phyloP scores from a whole-genome alignment of 2,329 filamentous ascomycete species.

The Passalora sequoiae region DNA sequence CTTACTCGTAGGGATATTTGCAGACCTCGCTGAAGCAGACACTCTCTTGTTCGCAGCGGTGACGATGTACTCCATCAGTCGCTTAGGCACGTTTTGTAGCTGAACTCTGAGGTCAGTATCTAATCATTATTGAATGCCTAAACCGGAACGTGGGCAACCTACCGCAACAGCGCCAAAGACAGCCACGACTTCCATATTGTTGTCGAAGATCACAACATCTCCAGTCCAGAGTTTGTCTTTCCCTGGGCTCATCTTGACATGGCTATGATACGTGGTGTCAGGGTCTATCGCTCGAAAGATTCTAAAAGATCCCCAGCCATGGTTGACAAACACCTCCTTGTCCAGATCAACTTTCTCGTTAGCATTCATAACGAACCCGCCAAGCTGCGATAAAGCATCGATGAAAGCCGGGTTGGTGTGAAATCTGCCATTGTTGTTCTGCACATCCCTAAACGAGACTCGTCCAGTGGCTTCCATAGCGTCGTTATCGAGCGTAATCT shows the following conservation, averaged over 20 bases:
- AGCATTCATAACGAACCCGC: constrained; percentile 19
- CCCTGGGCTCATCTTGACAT: constrained; percentile 5
- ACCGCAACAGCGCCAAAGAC: no score
- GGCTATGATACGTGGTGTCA: constrained; percentile 2
- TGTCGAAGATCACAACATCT: constrained; percentile 7
- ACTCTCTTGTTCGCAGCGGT: no score
- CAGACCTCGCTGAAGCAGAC: not conserved
- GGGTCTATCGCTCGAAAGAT: constrained; percentile 2
- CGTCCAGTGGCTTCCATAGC: constrained; percentile 3
- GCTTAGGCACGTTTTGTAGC: no score
- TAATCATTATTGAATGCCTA: no score
- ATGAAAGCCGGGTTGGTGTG: constrained; percentile 26
- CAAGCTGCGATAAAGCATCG: constrained; percentile 36
- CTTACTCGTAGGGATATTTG: not conserved
- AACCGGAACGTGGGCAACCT: no score
- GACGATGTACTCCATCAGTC: no score
- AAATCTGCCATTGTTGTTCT: not conserved
- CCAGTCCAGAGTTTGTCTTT: constrained; percentile 4
- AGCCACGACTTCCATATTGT: constrained; percentile 6
- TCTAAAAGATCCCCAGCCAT: constrained; percentile 29
- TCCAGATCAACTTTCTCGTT: constrained; percentile 25
- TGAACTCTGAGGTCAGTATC: no score
- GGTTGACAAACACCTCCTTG: constrained; percentile 34
- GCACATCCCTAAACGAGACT: not conserved
- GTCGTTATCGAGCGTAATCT: constrained; percentile 1